A percentile compares a stretch with the other conserved stretches of the same genome.
Evolutionary conservation across 1,284 basidiomycete genomes (phyloP).

Genomic region (Ganoderma leucocontextum): DNA sequence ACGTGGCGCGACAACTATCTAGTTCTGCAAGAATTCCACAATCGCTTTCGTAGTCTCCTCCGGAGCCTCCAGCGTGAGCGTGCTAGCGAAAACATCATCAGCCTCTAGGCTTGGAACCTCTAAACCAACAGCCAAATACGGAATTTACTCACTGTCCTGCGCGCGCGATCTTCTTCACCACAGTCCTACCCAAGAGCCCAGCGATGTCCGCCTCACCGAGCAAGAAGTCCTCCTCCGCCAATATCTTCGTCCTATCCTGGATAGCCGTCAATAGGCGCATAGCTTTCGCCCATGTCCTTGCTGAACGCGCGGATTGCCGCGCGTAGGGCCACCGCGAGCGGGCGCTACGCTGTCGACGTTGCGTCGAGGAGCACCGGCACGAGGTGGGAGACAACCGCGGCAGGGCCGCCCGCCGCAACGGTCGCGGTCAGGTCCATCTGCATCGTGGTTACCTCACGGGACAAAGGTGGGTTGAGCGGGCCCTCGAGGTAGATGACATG

Average conservation of each 20-base stretch:
- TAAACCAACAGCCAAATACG: no score
- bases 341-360: constrained; percentile 12
- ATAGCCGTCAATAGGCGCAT: constrained; percentile 9
- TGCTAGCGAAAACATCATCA: background rate
- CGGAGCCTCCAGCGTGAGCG: background rate
- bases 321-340: constrained; percentile 14
- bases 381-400: background rate
- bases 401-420: background rate
- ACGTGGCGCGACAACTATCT: no score
- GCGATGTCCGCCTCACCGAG: background rate
- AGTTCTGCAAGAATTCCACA: no score
- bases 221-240: constrained; percentile 21
- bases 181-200: constrained; percentile 1
- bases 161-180: constrained; percentile 1
- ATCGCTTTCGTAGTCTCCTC: no score
- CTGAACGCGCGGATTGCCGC: constrained; percentile 15
- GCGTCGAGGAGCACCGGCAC: constrained; percentile 9
- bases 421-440: background rate
- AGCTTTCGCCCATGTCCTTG: background rate
- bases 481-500: constrained; percentile 15
- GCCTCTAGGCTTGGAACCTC: no score
- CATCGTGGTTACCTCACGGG: background rate
- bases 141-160: constrained; percentile 21
- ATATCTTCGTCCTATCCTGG: constrained; percentile 15
- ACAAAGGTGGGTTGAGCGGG: constrained; percentile 8